Percentiles rank a stretch among this genome's conserved stretches.
phyloP scores from a whole-genome alignment of 2,329 filamentous ascomycete species.

The Fusarium nelsonii region DNA sequence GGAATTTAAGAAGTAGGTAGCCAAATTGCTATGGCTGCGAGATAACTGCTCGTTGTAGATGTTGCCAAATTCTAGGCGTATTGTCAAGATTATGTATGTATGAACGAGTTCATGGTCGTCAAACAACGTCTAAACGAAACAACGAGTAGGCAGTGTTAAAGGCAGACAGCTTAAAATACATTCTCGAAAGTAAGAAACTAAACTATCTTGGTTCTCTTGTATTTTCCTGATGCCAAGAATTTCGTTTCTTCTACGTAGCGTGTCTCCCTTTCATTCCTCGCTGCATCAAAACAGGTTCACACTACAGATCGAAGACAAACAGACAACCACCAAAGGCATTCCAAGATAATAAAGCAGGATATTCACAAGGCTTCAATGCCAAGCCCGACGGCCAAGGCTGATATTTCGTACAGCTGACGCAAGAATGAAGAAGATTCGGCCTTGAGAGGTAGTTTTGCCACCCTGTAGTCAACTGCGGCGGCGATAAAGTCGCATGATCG shows the following conservation, averaged over 20 bases:
- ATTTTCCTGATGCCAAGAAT: not conserved
- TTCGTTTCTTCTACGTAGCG: not conserved
- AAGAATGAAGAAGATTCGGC: constrained; percentile 25
- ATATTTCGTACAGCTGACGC: constrained; percentile 32
- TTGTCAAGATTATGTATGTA: not conserved
- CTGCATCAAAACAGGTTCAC: constrained; percentile 4
- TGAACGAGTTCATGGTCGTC: not conserved
- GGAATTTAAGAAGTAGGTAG: not conserved
- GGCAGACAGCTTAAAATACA: not conserved
- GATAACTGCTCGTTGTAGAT: not conserved
- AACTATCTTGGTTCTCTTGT: too few species aligned
- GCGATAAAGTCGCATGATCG: constrained; percentile 42
- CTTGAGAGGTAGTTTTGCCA: constrained; percentile 34
- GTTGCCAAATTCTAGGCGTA: not conserved
- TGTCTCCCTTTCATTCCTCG: not conserved
- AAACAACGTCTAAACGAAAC: too few species aligned
- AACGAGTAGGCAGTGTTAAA: not conserved
- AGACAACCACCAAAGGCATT: constrained; percentile 7
- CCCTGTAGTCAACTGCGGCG: constrained; percentile 27
- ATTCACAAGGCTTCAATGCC: constrained; percentile 18
- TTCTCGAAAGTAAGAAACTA: not conserved
- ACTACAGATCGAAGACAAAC: not conserved
- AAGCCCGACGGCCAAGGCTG: constrained; percentile 31
- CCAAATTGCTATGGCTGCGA: not conserved
- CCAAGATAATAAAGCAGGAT: constrained; percentile 12